These are phyloP conservation scores for Daldinia vernicosa DNA, from an alignment of 495 filamentous ascomycete species.

Conservation along the genomic window DNA sequence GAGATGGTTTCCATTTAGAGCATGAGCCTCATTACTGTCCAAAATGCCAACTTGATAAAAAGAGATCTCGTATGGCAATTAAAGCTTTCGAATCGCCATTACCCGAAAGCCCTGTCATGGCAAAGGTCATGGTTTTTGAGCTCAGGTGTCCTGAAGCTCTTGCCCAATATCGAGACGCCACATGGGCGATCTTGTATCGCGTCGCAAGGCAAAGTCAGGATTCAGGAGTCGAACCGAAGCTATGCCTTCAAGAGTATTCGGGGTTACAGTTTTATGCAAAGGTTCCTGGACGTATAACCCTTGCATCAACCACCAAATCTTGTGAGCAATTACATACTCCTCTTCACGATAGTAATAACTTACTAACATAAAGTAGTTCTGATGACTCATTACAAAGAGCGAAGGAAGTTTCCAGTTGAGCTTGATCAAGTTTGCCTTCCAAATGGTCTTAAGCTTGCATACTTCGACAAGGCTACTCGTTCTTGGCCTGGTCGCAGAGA, in stretches of 20 bases:
- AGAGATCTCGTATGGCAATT: slow-evolving; percentile 49
- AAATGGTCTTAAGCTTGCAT: slow-evolving; percentile 43
- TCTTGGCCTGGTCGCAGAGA: slow-evolving; percentile 46
- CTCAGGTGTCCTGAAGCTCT: slow-evolving; percentile 50
- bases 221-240: slow-evolving; percentile 25
- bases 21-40: slow-evolving; percentile 29
- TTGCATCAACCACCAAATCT: slow-evolving; percentile 48
- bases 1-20: slow-evolving; percentile 11
- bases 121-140: slow-evolving; percentile 57
- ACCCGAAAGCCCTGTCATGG: slow-evolving; percentile 44
- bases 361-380: slow-evolving; percentile 23
- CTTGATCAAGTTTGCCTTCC: slow-evolving; percentile 46
- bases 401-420: slow-evolving; percentile 47
- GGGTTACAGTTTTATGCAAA: slow-evolving; percentile 28
- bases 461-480: slow-evolving; percentile 38
- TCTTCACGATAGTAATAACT: slow-evolving; percentile 1
- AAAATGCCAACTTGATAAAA: slow-evolving; percentile 49
- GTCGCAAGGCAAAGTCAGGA: slow-evolving; percentile 30
- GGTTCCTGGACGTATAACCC: slow-evolving; percentile 27
- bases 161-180: slow-evolving; percentile 55
- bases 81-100: slow-evolving; percentile 56
- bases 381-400: slow-evolving; percentile 47
- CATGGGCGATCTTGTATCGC: slow-evolving; percentile 48
- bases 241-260: slow-evolving; percentile 40
- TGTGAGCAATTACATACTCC: slow-evolving; percentile 36